Percentiles rank a stretch among this genome's conserved stretches.
Conservation (phyloP, 1,284 basidiomycete species). For the Afroboletus lepidellus region DNA sequence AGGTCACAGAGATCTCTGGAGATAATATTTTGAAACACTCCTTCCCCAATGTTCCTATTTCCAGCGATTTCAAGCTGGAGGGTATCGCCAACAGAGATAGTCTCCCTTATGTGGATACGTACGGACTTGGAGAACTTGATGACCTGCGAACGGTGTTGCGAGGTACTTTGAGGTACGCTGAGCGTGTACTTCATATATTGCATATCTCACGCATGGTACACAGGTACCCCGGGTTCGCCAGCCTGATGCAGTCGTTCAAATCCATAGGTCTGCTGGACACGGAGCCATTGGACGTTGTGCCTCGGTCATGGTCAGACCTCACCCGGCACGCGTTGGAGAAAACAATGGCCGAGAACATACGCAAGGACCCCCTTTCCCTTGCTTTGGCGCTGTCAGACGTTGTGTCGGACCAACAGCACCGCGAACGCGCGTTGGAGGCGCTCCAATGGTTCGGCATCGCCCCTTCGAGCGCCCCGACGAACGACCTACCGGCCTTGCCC, state of each 20-base stretch:
- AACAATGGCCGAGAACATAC: slow-evolving; percentile 29
- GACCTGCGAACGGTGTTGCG: slow-evolving; percentile 71
- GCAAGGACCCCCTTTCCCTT: slow-evolving; percentile 35
- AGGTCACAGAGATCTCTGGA: slow-evolving; percentile 56
- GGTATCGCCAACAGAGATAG: slow-evolving; percentile 91
- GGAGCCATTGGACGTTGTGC: slow-evolving; percentile 33
- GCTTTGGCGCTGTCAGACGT: slow-evolving; percentile 41
- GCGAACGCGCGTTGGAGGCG: slow-evolving; percentile 45
- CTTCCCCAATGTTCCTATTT: slow-evolving; percentile 69
- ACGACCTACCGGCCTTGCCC: slow-evolving; percentile 36
- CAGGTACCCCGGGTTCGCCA: slow-evolving; percentile 86
- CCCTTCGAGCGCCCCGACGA: slow-evolving; percentile 16
- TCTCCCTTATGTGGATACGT: slow-evolving; percentile 72
- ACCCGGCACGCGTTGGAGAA: slow-evolving; percentile 37
- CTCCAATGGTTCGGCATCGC: slow-evolving; percentile 60
- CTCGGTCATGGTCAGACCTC: slow-evolving; percentile 48
- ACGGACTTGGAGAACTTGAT: slow-evolving; percentile 56
- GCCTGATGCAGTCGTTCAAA: slow-evolving; percentile 75
- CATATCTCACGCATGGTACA: neutral
- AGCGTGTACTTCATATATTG: neutral
- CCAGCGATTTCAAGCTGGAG: slow-evolving; percentile 72
- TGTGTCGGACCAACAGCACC: slow-evolving; percentile 34
- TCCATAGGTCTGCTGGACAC: slow-evolving; percentile 69
- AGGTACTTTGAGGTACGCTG: slow-evolving; percentile 75
- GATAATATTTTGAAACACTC: slow-evolving; percentile 53